These are phyloP conservation scores for Epicoccum nigrum DNA, from an alignment of 2,329 filamentous ascomycete genomes.

Conservation along the genomic window DNA sequence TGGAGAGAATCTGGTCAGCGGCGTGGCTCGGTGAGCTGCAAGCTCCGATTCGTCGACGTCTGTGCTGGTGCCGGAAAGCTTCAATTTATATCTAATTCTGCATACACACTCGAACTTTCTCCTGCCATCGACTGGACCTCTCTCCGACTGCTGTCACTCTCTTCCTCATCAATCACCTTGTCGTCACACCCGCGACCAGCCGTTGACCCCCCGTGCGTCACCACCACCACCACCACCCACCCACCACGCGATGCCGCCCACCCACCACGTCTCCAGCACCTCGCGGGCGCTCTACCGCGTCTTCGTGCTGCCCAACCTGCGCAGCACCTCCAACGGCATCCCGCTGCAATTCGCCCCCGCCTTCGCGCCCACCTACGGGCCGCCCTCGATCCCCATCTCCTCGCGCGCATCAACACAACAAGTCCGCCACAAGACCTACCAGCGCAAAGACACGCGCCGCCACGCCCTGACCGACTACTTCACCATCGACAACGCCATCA, in stretches of 20 bases:
- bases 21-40: not conserved
- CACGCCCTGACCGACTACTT: slow-evolving; percentile 48
- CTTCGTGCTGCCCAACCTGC: slow-evolving; percentile 49
- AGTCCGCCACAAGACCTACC: slow-evolving; percentile 30
- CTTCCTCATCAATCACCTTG: too few species aligned
- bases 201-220: not conserved
- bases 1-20: slow-evolving; percentile 13
- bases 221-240: not conserved
- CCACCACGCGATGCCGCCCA: slow-evolving; percentile 32
- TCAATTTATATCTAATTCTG: slow-evolving; percentile 5
- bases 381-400: slow-evolving; percentile 8
- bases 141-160: too few species aligned
- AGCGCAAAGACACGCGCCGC: slow-evolving; percentile 38
- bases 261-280: slow-evolving; percentile 42
- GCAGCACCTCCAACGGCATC: slow-evolving; percentile 19
- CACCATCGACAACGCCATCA: slow-evolving; percentile 58
- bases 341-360: slow-evolving; percentile 29
- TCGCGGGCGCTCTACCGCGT: slow-evolving; percentile 53
- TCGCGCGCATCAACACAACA: slow-evolving; percentile 14
- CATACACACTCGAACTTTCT: slow-evolving; percentile 1
- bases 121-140: not conserved
- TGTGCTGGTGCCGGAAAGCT: slow-evolving; percentile 23
- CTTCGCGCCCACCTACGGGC: slow-evolving; percentile 19
- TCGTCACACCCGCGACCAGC: too few species aligned
- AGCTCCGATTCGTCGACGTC: slow-evolving; percentile 23